Evolutionary conservation across 768 basidiomycete genomes (phyloP).

Genomic region (Auriscalpium orientale): DNA sequence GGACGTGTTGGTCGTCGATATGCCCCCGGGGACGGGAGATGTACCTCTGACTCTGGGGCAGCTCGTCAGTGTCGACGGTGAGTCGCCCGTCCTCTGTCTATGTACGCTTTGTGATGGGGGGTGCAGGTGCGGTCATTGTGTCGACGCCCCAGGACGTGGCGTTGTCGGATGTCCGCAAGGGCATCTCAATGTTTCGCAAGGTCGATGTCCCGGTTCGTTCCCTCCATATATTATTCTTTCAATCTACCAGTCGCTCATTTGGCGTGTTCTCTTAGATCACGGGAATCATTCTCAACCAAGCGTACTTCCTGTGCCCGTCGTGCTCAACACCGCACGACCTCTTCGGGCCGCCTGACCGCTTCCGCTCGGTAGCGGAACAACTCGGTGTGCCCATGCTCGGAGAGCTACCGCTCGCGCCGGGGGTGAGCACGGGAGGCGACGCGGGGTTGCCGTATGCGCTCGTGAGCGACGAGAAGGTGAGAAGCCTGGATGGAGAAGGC

Average conservation of each 20-base stretch:
- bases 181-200: conserved; percentile 88
- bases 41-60: conserved; percentile 90
- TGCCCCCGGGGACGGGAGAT: conserved; percentile 97
- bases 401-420: conserved; percentile 72
- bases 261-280: conserved; percentile 49
- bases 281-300: conserved; percentile 83
- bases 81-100: conserved; percentile 15
- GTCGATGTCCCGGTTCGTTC: conserved; percentile 72
- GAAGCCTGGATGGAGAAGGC: conserved; percentile 3
- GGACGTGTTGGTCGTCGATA: conserved; percentile 87
- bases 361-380: conserved; percentile 48
- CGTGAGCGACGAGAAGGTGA: conserved; percentile 1
- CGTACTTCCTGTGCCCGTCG: conserved; percentile 71
- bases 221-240: too few species aligned
- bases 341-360: conserved; percentile 63
- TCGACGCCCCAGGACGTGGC: conserved; percentile 96
- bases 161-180: conserved; percentile 84
- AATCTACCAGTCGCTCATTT: not conserved
- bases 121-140: conserved; percentile 80
- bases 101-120: not conserved
- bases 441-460: conserved; percentile 49
- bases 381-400: conserved; percentile 64
- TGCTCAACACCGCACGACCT: conserved; percentile 58
- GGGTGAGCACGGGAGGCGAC: conserved; percentile 69
- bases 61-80: conserved; percentile 77